Base-by-base conservation (phyloP, 2,329 filamentous ascomycete species). In the Xylaria sp. region DNA sequence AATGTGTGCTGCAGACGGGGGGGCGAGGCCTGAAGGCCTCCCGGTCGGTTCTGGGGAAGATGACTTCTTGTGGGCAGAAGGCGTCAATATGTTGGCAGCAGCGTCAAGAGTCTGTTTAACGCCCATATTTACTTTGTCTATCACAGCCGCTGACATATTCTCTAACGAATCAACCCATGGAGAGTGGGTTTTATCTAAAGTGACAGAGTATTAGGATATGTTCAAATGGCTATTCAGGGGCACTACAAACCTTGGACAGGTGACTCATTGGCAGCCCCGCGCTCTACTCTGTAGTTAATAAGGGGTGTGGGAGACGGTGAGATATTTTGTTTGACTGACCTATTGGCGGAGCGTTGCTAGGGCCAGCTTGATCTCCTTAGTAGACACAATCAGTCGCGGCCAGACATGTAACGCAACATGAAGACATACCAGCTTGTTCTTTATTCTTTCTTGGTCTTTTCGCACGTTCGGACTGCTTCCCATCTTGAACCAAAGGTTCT, bases 141-240 rank as follows among this genome's bases (percentile, higher is more conserved):
- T 50, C 42, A 67, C 34, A n/a, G 19, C 51, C 11, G 61, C 17
- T 2, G 69, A 58, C 61, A 65, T 63, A 9, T 67, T 57, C 7
- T 64, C 67, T 42, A 71, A 58, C 32, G 64, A 62, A n/a, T 69
- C 69, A 24, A 71, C 57, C 69, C 69, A 71, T 8, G 69, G 69
- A 42, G 69, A 69, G 34, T 69, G 69, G 11, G 64, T 51, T 42
- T 60, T 62, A 6, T 24, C 67, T 71, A 14, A 11, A 30, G 11
- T 8, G 39, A 8, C 24, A 53, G 4, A 24, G 24, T 6, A 45
- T 70, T 50, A 70, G 50, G 4, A 50, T 34, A 3, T n/a, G 14
- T 3, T 27, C 9, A 47, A 57, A 27, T 14, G 1, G 32, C 32
- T 14, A 3, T 53, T 24, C 7, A 19, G 1, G 8, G 21, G 12